phyloP scores from a whole-genome alignment of 2,329 filamentous ascomycete species.

The Immersiporthe knoxdaviesiana region DNA sequence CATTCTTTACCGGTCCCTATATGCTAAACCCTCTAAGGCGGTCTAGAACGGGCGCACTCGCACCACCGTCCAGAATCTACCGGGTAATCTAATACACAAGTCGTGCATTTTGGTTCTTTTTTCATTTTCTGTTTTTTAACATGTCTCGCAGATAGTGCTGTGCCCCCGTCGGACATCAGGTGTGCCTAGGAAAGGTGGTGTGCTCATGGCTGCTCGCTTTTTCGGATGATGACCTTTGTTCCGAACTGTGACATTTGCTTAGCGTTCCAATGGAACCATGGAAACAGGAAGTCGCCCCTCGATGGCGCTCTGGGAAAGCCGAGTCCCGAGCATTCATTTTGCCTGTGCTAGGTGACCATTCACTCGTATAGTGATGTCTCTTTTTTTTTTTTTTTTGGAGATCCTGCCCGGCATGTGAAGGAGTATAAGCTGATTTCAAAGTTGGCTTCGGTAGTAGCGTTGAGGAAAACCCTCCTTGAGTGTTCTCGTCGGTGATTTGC shows the following conservation, averaged over 20 bases:
- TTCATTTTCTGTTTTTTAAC: no score
- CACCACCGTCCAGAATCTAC: not conserved
- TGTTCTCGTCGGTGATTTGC: not conserved
- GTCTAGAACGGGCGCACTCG: conserved; percentile 3
- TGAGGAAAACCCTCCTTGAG: not conserved
- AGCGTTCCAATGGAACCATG: not conserved
- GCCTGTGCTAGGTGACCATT: not conserved
- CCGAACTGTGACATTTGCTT: not conserved
- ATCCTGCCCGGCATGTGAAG: not conserved
- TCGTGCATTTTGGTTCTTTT: not conserved
- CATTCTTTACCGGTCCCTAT: not conserved
- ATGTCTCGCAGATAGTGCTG: not conserved
- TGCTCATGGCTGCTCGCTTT: not conserved
- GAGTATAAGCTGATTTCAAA: not conserved
- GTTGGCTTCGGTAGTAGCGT: not conserved
- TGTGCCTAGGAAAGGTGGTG: not conserved
- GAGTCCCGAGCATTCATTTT: not conserved
- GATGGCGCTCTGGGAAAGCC: not conserved
- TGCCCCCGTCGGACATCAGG: not conserved
- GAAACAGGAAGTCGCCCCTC: not conserved
- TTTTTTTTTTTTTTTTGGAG: no score
- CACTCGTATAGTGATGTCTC: not conserved
- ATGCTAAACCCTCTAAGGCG: not conserved
- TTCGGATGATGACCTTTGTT: not conserved
- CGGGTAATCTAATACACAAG: not conserved